Evolutionary conservation across 768 basidiomycete species (phyloP).

Genomic region (Lepiota venenata): DNA sequence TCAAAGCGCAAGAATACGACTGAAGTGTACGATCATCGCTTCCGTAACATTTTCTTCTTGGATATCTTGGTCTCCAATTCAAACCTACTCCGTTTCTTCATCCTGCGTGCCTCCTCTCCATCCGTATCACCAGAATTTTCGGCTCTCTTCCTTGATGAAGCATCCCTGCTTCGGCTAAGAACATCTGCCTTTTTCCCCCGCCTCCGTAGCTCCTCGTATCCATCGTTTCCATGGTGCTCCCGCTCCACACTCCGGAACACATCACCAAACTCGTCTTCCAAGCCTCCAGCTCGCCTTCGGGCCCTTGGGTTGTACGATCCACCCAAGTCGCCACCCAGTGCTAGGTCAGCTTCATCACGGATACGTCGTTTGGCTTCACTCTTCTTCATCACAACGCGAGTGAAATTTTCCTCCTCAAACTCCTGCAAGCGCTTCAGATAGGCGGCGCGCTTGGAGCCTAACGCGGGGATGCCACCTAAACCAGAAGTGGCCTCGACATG

Average conservation of each 20-base stretch:
- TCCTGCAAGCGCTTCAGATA: constrained; percentile 79
- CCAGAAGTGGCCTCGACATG: constrained; percentile 72
- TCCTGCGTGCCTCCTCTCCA: constrained; percentile 22
- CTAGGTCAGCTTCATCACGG: constrained; percentile 84
- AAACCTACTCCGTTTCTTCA: constrained; percentile 46
- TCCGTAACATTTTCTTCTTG: constrained; percentile 30
- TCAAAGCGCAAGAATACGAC: neutral
- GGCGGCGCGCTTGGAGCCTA: constrained; percentile 65
- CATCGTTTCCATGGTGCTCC: constrained; percentile 50
- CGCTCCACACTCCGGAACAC: constrained; percentile 62
- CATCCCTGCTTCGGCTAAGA: constrained; percentile 52
- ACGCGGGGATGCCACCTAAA: constrained; percentile 56
- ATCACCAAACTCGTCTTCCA: constrained; percentile 85
- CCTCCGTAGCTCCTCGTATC: constrained; percentile 77
- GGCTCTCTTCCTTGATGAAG: constrained; percentile 22
- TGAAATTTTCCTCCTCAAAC: constrained; percentile 95
- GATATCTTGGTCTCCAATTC: constrained; percentile 42
- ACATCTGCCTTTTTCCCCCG: constrained; percentile 61
- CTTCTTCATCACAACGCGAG: constrained; percentile 87
- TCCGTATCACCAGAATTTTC: constrained; percentile 23
- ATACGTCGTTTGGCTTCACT: constrained; percentile 68
- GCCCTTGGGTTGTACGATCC: constrained; percentile 44
- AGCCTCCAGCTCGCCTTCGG: constrained; percentile 60
- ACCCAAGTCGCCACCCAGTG: constrained; percentile 68
- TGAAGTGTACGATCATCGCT: constrained; percentile 5